Base-by-base conservation (phyloP, 2,329 filamentous ascomycete species). In the Dothideomycetidae sp. region DNA sequence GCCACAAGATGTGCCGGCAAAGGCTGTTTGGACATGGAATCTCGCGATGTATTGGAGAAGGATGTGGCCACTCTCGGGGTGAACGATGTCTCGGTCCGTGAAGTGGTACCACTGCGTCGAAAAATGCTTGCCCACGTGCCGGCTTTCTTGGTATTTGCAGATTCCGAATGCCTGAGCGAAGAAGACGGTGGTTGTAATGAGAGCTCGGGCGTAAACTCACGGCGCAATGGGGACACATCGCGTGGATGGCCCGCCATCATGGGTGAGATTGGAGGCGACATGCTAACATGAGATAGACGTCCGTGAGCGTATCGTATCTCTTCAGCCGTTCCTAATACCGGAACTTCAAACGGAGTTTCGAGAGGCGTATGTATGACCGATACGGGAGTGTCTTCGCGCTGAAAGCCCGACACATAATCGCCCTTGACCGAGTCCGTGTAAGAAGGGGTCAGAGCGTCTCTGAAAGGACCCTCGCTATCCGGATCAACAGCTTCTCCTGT, bases 21-120 rank as follows among this genome's bases (percentile, higher is more conserved):
- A 37, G 62, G 58, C 40, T 75, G 63, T 45, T 63, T 67, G 44
- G 69, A 67, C 61, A 93, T 88, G 11, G 86, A 92, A 51, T 93
- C 86, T 45, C 85, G 73, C 1, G 86, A 93, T 0, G 84, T 82
- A 51, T 93, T 93, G 3, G 84, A 85, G 53, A 93, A 90, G 0
- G 63, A 66, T 12, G 51, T 49, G n/a, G 86, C 85, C 0, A 19
- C 29, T 19, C 14, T 29, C 10, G 18, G 17, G 9, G 36, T n/a
- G 5, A 16, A 16, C 9, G 82, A 80, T 3, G 79, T 70, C 2
- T 41, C 60, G 30, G 59, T 62, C 35, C 41, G 53, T 37, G 62
- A 68, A 11, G 38, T 37, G 7, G 31, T 48, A 12, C 45, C 40
- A 17, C 46, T 72, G 56, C 79, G 79, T 49, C 73, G 74, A 58